phyloP scores from a whole-genome alignment of 2,329 filamentous ascomycete species.

The Penicillium psychrosexuale region DNA sequence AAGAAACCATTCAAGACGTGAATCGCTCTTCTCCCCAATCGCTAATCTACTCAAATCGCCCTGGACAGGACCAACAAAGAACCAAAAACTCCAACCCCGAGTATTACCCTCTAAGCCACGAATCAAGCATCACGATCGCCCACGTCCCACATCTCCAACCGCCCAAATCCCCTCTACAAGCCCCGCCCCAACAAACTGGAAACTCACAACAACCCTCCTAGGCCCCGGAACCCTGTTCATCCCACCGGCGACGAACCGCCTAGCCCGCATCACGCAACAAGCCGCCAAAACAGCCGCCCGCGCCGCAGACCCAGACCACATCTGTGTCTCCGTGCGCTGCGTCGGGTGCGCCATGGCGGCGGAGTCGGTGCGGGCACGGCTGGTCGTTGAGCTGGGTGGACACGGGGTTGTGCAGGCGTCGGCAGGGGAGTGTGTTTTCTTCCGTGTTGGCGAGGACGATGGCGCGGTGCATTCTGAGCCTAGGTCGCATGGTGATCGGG shows the following conservation, averaged over 20 bases:
- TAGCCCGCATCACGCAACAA: slow-evolving; percentile 36
- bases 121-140: background rate
- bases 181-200: slow-evolving; percentile 45
- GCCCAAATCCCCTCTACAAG: slow-evolving; percentile 3
- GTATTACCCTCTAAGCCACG: background rate
- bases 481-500: slow-evolving; percentile 26
- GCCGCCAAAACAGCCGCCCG: slow-evolving; percentile 26
- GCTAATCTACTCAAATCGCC: background rate
- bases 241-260: slow-evolving; percentile 25
- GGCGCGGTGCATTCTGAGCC: slow-evolving; percentile 37
- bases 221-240: slow-evolving; percentile 50
- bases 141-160: background rate
- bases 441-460: slow-evolving; percentile 41
- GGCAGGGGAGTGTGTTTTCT: slow-evolving; percentile 41
- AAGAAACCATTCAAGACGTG: slow-evolving; percentile 12
- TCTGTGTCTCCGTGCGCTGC: slow-evolving; percentile 46
- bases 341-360: slow-evolving; percentile 45
- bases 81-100: background rate
- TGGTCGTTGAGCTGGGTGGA: background rate
- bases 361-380: slow-evolving; percentile 19
- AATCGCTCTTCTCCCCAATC: background rate
- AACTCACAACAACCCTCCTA: slow-evolving; percentile 48
- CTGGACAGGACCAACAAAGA: background rate
- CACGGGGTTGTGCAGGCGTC: slow-evolving; percentile 12
- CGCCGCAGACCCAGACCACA: slow-evolving; percentile 33